Base-by-base conservation (phyloP, 2,329 filamentous ascomycete genomes). In the Zalaria sp. region DNA sequence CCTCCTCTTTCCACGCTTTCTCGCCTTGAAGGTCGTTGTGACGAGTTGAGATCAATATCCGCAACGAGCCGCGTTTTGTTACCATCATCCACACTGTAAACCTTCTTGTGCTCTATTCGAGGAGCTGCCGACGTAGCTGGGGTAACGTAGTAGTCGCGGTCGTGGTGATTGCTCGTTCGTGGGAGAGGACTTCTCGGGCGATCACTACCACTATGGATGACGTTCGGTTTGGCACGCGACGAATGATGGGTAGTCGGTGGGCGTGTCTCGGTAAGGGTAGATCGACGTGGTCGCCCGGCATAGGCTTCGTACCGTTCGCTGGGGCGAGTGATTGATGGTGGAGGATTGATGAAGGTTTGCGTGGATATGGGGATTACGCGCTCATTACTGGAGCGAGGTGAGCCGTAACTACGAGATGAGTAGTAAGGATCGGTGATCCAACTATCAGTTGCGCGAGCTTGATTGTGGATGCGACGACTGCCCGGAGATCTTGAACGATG, bases 31-130 rank as follows among this genome's bases (percentile, higher is more conserved):
- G 61, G 59, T 54, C 29, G 6, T 7, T 8, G 56, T 27, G 58
- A 53, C 7, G 57, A 51, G 40, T 61, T 58, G 45, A 59, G 58
- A 43, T 58, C 57, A 41, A 58, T 52, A 41, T 61, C 56, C 35
- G 57, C 57, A n/a, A 61, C 56, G 10, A 62, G 49, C 11, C 43
- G 34, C n/a, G 47, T 44, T 46, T 59, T 60, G 37, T 45, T 48
- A 11, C 58, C 59, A 42, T 68, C 63, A 40, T 68, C 66, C 7
- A 70, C 61, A 46, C 63, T 67, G 53, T 70, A 70, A 25, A 69
- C 56, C 49, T 66, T 67, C 52, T 66, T 68, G 48, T 68, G 65
- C 27, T 61, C 57, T 5, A 50, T 47, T 28, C 55, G 53, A 25
- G 55, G 47, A 5, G 50, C 45, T 26, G 44, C 42, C 10, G 56